phyloP scores from a whole-genome alignment of 768 basidiomycete genomes.

The Candolleomyces aberdarensis region DNA sequence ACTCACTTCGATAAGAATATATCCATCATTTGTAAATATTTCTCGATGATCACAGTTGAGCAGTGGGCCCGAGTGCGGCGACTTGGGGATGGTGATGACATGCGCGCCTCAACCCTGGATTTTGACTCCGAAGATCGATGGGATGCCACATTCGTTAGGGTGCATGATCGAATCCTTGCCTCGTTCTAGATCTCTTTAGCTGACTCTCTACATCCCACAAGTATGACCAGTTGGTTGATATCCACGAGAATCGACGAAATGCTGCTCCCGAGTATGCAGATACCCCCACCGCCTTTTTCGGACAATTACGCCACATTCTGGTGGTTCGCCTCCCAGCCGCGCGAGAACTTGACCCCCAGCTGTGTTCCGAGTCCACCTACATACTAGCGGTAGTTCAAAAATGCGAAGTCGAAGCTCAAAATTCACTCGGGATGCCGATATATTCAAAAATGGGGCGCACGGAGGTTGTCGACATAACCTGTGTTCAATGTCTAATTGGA shows the following conservation, averaged over 20 bases:
- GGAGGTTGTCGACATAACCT: conserved; percentile 24
- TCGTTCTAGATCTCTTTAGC: neutral
- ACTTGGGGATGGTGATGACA: neutral
- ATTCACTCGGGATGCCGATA: conserved; percentile 18
- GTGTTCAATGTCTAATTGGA: conserved; percentile 25
- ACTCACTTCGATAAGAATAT: neutral
- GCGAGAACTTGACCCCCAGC: conserved; percentile 4
- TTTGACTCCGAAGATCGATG: neutral
- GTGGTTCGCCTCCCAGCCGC: conserved; percentile 19
- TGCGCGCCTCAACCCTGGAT: neutral
- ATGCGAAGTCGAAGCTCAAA: neutral
- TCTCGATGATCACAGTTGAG: neutral
- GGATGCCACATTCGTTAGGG: neutral
- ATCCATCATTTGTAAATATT: neutral
- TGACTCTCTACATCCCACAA: neutral
- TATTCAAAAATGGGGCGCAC: conserved; percentile 14
- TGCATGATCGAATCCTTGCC: neutral
- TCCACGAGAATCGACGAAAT: neutral
- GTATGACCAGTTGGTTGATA: neutral
- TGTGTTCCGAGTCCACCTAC: neutral
- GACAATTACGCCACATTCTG: conserved; percentile 29
- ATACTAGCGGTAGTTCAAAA: neutral
- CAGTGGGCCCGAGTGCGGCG: neutral
- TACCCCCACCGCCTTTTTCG: conserved; percentile 23
- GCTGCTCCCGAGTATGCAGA: neutral